phyloP scores from a whole-genome alignment of 2,329 filamentous ascomycete genomes.

The Celoporthe dispersa region DNA sequence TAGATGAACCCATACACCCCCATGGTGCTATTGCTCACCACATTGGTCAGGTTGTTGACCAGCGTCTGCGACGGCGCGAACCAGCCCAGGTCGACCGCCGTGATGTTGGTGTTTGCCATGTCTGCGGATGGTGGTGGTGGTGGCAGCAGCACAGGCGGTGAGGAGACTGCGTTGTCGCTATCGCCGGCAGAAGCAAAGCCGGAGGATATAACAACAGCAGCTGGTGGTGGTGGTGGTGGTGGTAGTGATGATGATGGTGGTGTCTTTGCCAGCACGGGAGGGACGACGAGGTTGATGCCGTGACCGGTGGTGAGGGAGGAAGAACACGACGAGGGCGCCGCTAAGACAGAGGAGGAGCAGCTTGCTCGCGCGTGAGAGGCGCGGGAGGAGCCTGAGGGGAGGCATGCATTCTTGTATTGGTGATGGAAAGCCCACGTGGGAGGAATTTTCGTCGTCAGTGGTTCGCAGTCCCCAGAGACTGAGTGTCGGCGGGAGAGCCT shows the following conservation, averaged over 20 bases:
- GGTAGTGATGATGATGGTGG: background rate
- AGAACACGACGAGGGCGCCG: slow-evolving; percentile 11
- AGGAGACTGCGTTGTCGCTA: background rate
- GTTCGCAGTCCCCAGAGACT: background rate
- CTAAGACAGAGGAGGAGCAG: slow-evolving; percentile 19
- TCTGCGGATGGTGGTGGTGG: background rate
- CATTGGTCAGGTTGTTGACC: slow-evolving; percentile 38
- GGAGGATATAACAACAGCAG: background rate
- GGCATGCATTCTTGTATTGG: slow-evolving; percentile 28
- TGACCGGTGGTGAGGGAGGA: slow-evolving; percentile 3
- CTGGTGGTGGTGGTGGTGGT: too few relatives aligned
- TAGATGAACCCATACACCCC: slow-evolving; percentile 78
- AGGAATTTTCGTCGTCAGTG: background rate
- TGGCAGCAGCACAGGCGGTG: background rate
- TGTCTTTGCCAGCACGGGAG: slow-evolving; percentile 4
- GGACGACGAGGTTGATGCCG: background rate
- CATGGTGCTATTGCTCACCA: slow-evolving; percentile 36
- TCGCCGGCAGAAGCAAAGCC: background rate
- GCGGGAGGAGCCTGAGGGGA: slow-evolving; percentile 19
- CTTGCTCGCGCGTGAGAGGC: slow-evolving; percentile 20
- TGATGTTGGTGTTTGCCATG: slow-evolving; percentile 16
- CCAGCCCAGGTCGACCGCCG: slow-evolving; percentile 35
- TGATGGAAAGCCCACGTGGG: slow-evolving; percentile 26
- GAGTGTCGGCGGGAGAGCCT: background rate
- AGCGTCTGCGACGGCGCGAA: slow-evolving; percentile 34